A percentile compares a stretch with the other conserved stretches of the same genome.
Conservation (phyloP, 805 yeast species). For the Grigorovia jiainica region DNA sequence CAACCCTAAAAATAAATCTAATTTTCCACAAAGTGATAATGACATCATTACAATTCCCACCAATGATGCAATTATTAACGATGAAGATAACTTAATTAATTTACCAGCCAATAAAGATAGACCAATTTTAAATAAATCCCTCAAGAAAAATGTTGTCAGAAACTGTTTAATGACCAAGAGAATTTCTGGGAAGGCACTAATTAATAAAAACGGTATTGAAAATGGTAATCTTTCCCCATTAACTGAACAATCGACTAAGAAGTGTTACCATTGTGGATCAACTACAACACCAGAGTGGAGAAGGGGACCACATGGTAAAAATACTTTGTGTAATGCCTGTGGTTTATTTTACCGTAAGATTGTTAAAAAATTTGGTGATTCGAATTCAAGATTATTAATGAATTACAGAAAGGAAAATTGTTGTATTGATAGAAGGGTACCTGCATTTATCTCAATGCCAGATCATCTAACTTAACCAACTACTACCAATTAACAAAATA, state of each 20-base stretch:
- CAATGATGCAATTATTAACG: too few species aligned
- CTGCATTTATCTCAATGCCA: slow-evolving; percentile 17
- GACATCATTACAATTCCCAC: too few species aligned
- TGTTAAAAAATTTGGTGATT: slow-evolving; percentile 28
- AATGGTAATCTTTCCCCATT: too few species aligned
- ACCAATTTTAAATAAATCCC: too few species aligned
- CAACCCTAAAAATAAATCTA: too few species aligned
- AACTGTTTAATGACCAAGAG: too few species aligned
- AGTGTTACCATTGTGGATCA: slow-evolving; percentile 4
- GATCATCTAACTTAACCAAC: slow-evolving; percentile 1
- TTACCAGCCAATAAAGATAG: too few species aligned
- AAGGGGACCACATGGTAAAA: slow-evolving; percentile 74
- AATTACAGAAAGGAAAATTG: slow-evolving; percentile 12
- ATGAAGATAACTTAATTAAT: too few species aligned
- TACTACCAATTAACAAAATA: too few species aligned
- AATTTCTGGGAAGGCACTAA: too few species aligned
- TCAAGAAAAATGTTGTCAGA: neutral
- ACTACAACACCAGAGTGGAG: slow-evolving; percentile 81
- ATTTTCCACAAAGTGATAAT: too few species aligned
- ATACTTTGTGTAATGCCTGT: slow-evolving; percentile 87
- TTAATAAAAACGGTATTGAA: too few species aligned
- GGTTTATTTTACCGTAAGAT: slow-evolving; percentile 68
- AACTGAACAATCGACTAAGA: slow-evolving; percentile 1
- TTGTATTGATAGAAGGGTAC: slow-evolving; percentile 22
- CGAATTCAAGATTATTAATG: slow-evolving; percentile 21